phyloP scores from a whole-genome alignment of 2,329 filamentous ascomycete species.

The Botrytis fragariae region DNA sequence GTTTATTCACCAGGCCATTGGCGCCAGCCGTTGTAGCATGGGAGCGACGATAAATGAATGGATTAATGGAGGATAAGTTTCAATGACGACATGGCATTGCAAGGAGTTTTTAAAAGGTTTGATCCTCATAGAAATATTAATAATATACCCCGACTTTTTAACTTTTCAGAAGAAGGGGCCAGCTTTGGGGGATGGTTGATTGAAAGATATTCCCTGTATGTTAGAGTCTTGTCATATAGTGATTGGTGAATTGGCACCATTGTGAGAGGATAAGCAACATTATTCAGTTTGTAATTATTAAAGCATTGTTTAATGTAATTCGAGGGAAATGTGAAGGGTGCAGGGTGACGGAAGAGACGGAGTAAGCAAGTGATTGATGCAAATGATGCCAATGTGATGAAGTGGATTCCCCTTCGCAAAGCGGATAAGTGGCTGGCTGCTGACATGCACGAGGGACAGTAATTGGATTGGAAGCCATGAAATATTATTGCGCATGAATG shows the following conservation, averaged over 20 bases:
- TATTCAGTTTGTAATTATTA: not conserved
- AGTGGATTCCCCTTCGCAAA: not conserved
- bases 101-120: constrained; percentile 3
- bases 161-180: not conserved
- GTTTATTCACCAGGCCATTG: constrained; percentile 70
- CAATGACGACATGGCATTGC: not conserved
- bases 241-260: not conserved
- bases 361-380: not conserved
- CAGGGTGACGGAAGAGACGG: not conserved
- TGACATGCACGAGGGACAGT: not conserved
- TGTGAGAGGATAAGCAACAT: not conserved
- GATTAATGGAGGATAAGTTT: not conserved
- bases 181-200: not conserved
- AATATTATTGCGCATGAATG: not conserved
- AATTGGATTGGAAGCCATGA: not conserved
- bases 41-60: constrained; percentile 58
- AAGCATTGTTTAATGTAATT: not conserved
- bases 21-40: constrained; percentile 71
- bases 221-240: not conserved
- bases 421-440: not conserved
- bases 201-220: not conserved
- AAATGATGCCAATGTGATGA: constrained; percentile 1
- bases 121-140: not conserved
- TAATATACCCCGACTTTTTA: constrained; percentile 9
- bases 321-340: not conserved